A percentile compares a stretch with the other conserved stretches of the same genome.
Conservation (phyloP, 352 stramenopile species). For the Phytophthora quininea region DNA sequence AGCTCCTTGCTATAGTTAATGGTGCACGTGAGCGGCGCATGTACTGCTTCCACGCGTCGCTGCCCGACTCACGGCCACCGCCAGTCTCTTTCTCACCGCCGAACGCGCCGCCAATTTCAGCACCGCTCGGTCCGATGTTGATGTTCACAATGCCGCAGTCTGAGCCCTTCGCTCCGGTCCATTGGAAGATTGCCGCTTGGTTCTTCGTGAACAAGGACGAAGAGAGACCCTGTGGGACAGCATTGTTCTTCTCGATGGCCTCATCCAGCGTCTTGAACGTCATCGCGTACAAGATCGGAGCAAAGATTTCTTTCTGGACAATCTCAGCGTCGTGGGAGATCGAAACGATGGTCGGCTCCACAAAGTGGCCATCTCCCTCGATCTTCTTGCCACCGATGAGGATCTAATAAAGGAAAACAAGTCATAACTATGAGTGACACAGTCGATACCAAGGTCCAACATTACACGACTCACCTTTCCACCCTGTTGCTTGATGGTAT, state of each 20-base stretch:
- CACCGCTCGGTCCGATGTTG: conserved; percentile 92
- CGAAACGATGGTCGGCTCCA: conserved; percentile 91
- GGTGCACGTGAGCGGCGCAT: conserved; percentile 94
- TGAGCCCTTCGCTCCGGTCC: conserved; percentile 88
- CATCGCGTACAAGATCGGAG: conserved; percentile 91
- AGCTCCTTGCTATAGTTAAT: conserved; percentile 94
- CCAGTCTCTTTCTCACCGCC: conserved; percentile 94
- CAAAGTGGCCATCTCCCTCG: conserved; percentile 86
- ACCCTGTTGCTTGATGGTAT: conserved; percentile 87
- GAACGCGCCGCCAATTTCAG: conserved; percentile 93
- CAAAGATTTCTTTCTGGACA: conserved; percentile 92
- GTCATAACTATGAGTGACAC: conserved; percentile 9
- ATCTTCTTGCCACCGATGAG: conserved; percentile 86
- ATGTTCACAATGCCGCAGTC: conserved; percentile 95
- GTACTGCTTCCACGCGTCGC: conserved; percentile 95
- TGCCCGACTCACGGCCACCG: conserved; percentile 90
- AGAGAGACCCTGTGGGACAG: conserved; percentile 91
- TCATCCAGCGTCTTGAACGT: conserved; percentile 92
- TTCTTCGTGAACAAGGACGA: conserved; percentile 93
- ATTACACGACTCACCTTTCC: conserved; percentile 59
- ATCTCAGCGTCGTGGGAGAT: conserved; percentile 84
- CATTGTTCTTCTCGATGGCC: conserved; percentile 92
- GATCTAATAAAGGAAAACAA: conserved; percentile 53
- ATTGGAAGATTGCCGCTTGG: conserved; percentile 93
- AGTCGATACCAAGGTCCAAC: neutral